Evolutionary conservation across 2,329 filamentous ascomycete genomes (phyloP).

Genomic region (Aureobasidium sp.): DNA sequence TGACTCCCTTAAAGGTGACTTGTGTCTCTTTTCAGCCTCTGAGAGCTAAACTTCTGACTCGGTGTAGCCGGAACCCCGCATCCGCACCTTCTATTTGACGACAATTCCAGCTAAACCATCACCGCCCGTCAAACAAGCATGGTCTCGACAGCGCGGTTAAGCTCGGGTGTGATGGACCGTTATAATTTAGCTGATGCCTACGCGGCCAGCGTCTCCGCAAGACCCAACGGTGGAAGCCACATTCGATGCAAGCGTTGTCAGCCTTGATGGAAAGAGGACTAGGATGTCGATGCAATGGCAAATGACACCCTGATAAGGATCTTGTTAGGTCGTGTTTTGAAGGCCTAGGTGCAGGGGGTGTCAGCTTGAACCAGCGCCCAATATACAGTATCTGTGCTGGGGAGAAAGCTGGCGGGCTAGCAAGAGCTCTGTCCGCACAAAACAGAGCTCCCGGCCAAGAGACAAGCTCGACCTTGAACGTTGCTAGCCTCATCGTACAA

Average conservation of each 20-base stretch:
- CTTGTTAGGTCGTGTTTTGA: not conserved
- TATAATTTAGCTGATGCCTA: not conserved
- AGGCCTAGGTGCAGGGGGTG: not conserved
- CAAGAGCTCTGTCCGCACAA: not conserved
- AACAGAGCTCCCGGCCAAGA: not conserved
- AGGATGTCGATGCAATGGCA: not conserved
- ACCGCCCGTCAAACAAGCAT: not conserved
- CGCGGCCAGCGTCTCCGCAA: not conserved
- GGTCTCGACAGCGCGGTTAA: not conserved
- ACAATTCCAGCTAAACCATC: not conserved
- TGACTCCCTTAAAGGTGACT: not conserved
- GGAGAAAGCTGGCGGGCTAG: not conserved
- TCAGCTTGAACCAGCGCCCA: not conserved
- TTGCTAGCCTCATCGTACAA: not conserved
- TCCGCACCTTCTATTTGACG: not conserved
- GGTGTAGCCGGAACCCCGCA: not conserved
- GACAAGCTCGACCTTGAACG: not conserved
- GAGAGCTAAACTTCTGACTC: not conserved
- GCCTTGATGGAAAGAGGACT: not conserved
- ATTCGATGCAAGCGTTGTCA: slow-evolving; percentile 11
- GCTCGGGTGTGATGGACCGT: not conserved
- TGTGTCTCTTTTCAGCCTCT: not conserved
- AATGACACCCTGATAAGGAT: not conserved
- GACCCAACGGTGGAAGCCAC: not conserved
- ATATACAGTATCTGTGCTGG: not conserved